These are phyloP conservation scores for Solioccasus polychromus DNA, from an alignment of 768 basidiomycete genomes.

Conservation along the genomic window DNA sequence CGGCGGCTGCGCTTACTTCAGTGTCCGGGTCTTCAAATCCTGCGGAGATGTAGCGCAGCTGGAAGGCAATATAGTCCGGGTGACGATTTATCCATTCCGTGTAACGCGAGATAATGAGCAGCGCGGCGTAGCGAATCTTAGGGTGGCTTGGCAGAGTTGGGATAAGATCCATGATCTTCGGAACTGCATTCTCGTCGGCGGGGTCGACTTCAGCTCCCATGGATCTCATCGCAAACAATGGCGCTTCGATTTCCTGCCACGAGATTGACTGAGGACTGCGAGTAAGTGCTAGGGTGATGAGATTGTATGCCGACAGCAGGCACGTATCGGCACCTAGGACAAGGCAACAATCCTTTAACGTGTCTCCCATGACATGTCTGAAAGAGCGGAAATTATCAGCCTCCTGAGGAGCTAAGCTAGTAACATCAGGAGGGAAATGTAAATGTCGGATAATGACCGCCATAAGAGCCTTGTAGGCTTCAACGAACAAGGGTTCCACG, in stretches of 20 bases:
- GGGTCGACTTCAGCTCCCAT: slow-evolving; percentile 95
- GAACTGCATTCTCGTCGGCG: slow-evolving; percentile 79
- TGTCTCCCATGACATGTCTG: slow-evolving; percentile 98
- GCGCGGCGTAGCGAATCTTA: slow-evolving; percentile 89
- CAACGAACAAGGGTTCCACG: slow-evolving; percentile 71
- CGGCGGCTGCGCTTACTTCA: slow-evolving; percentile 90
- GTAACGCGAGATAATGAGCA: slow-evolving; percentile 93
- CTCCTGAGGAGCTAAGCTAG: slow-evolving; percentile 72
- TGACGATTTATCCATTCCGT: slow-evolving; percentile 95
- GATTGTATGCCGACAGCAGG: slow-evolving; percentile 74
- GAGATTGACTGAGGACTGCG: slow-evolving; percentile 54
- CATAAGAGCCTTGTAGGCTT: slow-evolving; percentile 84
- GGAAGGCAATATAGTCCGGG: slow-evolving; percentile 79
- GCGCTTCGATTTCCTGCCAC: slow-evolving; percentile 98
- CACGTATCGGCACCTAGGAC: slow-evolving; percentile 88
- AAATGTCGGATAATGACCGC: slow-evolving; percentile 84
- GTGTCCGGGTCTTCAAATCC: slow-evolving; percentile 81
- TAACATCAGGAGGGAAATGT: slow-evolving; percentile 79
- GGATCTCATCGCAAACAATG: slow-evolving; percentile 94
- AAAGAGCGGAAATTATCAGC: slow-evolving; percentile 92
- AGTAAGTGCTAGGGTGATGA: slow-evolving; percentile 72
- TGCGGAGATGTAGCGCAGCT: slow-evolving; percentile 86
- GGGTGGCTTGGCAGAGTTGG: slow-evolving; percentile 88
- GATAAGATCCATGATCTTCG: slow-evolving; percentile 93
- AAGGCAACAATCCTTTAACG: slow-evolving; percentile 96